Conservation (phyloP, 75 land plant species). For the Adiantum capillusveneris region DNA sequence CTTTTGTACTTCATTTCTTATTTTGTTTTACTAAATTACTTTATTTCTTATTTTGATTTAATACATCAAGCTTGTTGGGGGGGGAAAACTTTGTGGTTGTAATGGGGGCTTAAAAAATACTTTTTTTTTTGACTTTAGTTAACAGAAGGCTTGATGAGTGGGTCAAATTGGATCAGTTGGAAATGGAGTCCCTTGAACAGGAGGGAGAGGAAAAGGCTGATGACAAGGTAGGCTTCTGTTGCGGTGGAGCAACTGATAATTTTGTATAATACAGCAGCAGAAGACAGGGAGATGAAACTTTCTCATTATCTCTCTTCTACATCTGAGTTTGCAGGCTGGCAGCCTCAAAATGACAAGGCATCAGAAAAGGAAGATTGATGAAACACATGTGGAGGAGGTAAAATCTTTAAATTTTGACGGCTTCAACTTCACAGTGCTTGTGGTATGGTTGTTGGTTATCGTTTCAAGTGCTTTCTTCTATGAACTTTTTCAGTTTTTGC, state of each 20-base stretch:
- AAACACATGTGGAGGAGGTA: slow-evolving; percentile 84
- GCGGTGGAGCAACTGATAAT: too few species aligned
- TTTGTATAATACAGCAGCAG: too few species aligned
- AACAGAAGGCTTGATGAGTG: slow-evolving; percentile 95
- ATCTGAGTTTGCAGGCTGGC: slow-evolving; percentile 40
- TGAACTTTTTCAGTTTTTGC: too few species aligned
- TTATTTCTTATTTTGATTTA: too few species aligned
- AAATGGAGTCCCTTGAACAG: slow-evolving; percentile 66
- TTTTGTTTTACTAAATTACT: too few species aligned
- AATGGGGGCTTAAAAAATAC: too few species aligned
- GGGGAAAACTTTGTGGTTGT: too few species aligned
- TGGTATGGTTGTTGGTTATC: neutral
- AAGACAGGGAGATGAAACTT: too few species aligned
- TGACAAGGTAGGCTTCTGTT: slow-evolving; percentile 80
- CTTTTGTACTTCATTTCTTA: too few species aligned
- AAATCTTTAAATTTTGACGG: too few species aligned
- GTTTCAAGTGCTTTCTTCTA: too few species aligned
- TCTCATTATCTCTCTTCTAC: neutral
- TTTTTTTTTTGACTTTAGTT: slow-evolving; percentile 31
- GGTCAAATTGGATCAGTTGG: slow-evolving; percentile 90
- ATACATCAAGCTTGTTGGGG: too few species aligned
- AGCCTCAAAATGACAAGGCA: slow-evolving; percentile 93
- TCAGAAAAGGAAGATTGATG: slow-evolving; percentile 91
- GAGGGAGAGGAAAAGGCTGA: slow-evolving; percentile 84
- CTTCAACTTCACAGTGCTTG: neutral